Evolutionary conservation across 257 asterid genomes (phyloP).

Genomic region (Petunia axillaris): DNA sequence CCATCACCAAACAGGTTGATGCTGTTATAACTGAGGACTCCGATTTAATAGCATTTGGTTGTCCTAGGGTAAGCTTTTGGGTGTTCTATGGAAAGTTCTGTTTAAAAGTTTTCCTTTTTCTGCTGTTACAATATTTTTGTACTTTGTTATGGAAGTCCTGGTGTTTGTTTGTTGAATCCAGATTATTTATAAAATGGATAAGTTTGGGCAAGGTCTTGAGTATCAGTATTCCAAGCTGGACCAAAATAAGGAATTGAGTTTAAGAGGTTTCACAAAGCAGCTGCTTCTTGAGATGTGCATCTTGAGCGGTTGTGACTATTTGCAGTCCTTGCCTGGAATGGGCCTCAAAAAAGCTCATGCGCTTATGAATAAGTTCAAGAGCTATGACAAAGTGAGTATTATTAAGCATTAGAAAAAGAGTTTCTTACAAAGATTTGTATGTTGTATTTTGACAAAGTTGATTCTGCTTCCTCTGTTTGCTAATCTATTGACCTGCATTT

Average conservation of each 20-base stretch:
- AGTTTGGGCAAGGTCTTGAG: constrained; percentile 97
- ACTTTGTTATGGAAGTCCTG: background rate
- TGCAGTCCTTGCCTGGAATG: constrained; percentile 94
- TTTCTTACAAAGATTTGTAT: background rate
- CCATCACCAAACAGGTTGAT: constrained; percentile 77
- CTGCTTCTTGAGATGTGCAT: constrained; percentile 99
- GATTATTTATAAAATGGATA: constrained; percentile 98
- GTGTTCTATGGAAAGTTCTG: background rate
- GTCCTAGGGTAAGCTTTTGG: constrained; percentile 81
- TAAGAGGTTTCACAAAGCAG: constrained; percentile 75
- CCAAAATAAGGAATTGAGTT: constrained; percentile 71
- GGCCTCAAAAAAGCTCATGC: constrained; percentile 90
- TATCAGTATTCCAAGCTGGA: constrained; percentile 60
- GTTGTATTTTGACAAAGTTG: background rate
- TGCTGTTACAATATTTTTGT: constrained; percentile 3
- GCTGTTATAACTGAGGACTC: constrained; percentile 98
- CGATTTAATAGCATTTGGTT: constrained; percentile 89
- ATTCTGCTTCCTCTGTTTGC: constrained; percentile 7
- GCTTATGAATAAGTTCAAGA: constrained; percentile 72
- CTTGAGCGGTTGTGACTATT: constrained; percentile 94
- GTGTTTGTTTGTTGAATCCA: constrained; percentile 36
- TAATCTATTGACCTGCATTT: background rate
- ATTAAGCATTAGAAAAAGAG: background rate
- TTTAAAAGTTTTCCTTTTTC: constrained; percentile 10
- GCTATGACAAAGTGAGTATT: constrained; percentile 67